Evolutionary conservation across 768 basidiomycete species (phyloP).

Genomic region (Tulasnella sp.): DNA sequence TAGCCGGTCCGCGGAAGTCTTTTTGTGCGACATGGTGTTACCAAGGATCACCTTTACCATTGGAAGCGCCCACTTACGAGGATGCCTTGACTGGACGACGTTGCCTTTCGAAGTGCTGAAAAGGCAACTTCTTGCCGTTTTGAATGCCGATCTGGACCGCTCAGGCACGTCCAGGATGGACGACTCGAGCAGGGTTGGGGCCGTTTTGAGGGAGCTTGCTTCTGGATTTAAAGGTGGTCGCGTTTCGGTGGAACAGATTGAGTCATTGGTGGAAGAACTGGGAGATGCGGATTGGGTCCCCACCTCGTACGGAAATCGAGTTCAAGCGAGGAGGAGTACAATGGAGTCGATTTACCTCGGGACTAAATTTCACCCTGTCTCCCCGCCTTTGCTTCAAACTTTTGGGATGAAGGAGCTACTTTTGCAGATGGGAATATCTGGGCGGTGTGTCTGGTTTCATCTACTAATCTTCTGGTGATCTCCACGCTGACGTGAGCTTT

Average conservation of each 20-base stretch:
- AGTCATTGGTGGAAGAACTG: background rate
- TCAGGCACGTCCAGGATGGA: background rate
- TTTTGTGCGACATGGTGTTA: slow-evolving; percentile 3
- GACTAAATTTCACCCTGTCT: background rate
- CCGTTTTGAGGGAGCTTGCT: background rate
- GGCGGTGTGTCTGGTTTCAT: background rate
- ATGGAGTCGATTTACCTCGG: background rate
- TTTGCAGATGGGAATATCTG: background rate
- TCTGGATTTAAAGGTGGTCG: background rate
- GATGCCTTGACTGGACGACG: background rate
- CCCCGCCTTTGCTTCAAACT: background rate
- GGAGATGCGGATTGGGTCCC: slow-evolving; percentile 3
- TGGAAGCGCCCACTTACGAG: background rate
- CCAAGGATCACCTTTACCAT: background rate
- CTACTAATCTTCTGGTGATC: background rate
- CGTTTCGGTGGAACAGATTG: background rate
- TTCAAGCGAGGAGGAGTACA: background rate
- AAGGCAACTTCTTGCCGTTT: background rate
- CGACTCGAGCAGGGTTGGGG: background rate
- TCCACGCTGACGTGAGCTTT: background rate
- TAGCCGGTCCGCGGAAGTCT: background rate
- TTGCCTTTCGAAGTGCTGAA: background rate
- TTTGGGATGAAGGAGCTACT: background rate
- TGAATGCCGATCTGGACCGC: background rate
- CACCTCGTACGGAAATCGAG: background rate